Evolutionary conservation across 2,329 filamentous ascomycete species (phyloP).

Genomic region (Chaetomiaceae sp.): DNA sequence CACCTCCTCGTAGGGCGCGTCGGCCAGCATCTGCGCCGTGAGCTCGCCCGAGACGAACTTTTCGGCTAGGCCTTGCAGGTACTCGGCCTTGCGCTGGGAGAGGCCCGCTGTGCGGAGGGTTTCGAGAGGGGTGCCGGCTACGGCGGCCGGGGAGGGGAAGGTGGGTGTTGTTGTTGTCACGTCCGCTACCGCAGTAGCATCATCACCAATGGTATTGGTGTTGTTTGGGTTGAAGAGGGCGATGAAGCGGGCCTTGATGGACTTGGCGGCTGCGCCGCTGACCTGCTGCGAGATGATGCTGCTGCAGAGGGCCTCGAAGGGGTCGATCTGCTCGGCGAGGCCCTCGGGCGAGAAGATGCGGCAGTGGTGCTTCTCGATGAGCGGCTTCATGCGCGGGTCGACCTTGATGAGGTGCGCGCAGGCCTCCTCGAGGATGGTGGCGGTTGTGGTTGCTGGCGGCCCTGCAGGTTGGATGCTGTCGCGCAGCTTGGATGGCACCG

Average conservation of each 20-base stretch:
- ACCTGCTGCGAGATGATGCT: conserved; percentile 97
- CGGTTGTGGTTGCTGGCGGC: conserved; percentile 51
- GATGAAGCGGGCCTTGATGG: conserved; percentile 84
- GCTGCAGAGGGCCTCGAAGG: conserved; percentile 76
- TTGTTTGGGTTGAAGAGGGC: conserved; percentile 52
- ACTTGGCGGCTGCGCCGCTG: conserved; percentile 82
- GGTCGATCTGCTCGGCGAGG: conserved; percentile 79
- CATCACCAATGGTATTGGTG: background rate
- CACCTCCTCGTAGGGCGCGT: conserved; percentile 80
- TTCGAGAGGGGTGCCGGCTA: conserved; percentile 59
- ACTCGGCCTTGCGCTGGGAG: conserved; percentile 93
- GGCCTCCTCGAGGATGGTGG: conserved; percentile 69
- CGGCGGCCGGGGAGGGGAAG: conserved; percentile 75
- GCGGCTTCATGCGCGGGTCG: conserved; percentile 65
- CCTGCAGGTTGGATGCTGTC: conserved; percentile 25
- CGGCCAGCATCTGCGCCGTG: conserved; percentile 68
- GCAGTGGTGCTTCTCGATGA: conserved; percentile 74
- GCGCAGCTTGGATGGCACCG: conserved; percentile 36
- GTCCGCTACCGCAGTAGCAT: background rate
- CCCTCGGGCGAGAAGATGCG: conserved; percentile 75
- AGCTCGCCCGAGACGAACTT: conserved; percentile 76
- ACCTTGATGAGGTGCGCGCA: conserved; percentile 67
- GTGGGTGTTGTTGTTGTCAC: background rate
- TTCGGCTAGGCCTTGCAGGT: conserved; percentile 77
- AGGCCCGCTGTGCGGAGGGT: conserved; percentile 78